Base-by-base conservation (phyloP, 192 early-diverging fungal species). In the Coemansia sp. region DNA sequence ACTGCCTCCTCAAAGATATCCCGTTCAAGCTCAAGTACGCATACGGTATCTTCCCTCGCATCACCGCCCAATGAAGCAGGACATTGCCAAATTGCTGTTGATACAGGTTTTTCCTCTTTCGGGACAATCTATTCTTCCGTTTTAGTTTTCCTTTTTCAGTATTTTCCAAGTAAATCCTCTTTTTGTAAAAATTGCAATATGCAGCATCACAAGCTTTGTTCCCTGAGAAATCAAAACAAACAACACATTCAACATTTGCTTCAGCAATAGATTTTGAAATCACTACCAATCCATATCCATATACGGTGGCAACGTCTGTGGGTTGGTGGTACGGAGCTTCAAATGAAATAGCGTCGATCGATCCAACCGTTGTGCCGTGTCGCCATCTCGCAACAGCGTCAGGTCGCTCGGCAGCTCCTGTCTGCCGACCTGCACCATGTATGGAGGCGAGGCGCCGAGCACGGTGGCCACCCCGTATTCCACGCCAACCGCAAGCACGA, bases 401-500 rank as follows among this genome's bases (percentile, higher is more conserved):
- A 74, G 38, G 23, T 74, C 72, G 54, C 72, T 74, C 13, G 62
- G 19, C 2, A 74, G 48, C 34, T 64, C 72, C 33, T 44, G 28
- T 22, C 72, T 57, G 20, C 72, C 72, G 15, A 74, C 59, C 54
- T 74, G 72, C 57, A 74, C 72, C 15, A 74, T 53, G 37, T 68
- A 68, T 6, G 72, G 65, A 4, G 72, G 72, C n/a, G 66, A 65
- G 5, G 59, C 48, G 31, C 72, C 72, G 30, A 74, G 27, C 0
- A 74, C 66, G 17, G 65, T 68, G 4, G 58, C 13, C 29, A 68
- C 25, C 1, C 72, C 72, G 55, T 45, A 68, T 38, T 62, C 20
- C 11, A 58, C 59, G 36, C 72, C 72, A 2, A 75, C 53, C 6
- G 73, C 67, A 20, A 75, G 59, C 34, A 75, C 53, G 41, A 69